Base-by-base conservation (phyloP, 208 protist genomes). In the Crithidia brevicula region DNA sequence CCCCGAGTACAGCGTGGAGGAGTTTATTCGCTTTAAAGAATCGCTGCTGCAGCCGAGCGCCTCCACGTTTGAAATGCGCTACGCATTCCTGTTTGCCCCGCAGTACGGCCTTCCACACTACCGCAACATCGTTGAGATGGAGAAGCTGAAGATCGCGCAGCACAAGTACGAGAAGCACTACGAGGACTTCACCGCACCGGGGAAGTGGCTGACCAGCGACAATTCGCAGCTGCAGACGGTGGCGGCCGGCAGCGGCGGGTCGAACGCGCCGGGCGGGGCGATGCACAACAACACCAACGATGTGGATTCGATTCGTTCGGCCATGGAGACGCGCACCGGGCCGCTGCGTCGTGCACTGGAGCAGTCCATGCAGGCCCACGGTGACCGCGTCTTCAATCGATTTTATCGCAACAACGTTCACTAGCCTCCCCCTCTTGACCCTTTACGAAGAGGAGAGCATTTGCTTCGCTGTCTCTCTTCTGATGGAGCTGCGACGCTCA, bases 161-260 rank as follows among this genome's bases (percentile, higher is more conserved):
- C 88, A 96, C 77, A 93, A 92, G 65, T 85, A 93, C 72, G 88
- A 94, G 54, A 96, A 96, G 63, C 84, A 93, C 77, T 93, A 93
- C 71, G 86, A 93, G 50, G 87, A 93, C 72, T 91, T 92, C 51
- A 92, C 84, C 16, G 76, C 86, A 23, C 84, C 91, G 18, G 91
- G 86, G 13, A 93, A 83, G 52, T 90, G 82, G 85, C 27, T 94
- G 43, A 94, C 88, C 30, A 90, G 85, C 57, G 91, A 96, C 74
- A 82, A 79, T 63, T 72, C 84, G 15, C 79, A 89, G 59, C 74
- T 92, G 56, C 90, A 93, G 65, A 92, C 86, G 15, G 81, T 93
- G 20, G 84, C 74, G 22, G 85, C 91, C 7, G 85, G 80, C 22
- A 74, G 81, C 20, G 87, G 91, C 13, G 83, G 83, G 16, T 79